phyloP scores from a whole-genome alignment of 2,329 filamentous ascomycete genomes.

The Aspergillus phoenicis region DNA sequence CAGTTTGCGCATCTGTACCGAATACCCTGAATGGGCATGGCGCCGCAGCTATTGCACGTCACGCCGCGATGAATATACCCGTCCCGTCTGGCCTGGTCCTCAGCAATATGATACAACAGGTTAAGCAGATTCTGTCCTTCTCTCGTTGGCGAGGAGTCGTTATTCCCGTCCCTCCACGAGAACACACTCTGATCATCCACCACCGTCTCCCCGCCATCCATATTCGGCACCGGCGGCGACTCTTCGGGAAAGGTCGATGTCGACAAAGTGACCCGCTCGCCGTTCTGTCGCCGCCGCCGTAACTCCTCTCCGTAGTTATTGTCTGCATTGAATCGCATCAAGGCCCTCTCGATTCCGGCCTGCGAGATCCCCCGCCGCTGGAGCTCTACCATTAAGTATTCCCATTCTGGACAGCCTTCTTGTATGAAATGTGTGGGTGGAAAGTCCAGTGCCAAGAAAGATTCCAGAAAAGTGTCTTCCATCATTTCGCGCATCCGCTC shows the following conservation, averaged over 20 bases:
- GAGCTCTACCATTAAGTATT: constrained; percentile 43
- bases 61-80: constrained; percentile 92
- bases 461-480: constrained; percentile 48
- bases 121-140: constrained; percentile 79
- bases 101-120: constrained; percentile 86
- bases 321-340: constrained; percentile 44
- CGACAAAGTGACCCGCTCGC: constrained; percentile 41
- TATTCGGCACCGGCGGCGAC: constrained; percentile 26
- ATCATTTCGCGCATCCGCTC: constrained; percentile 47
- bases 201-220: constrained; percentile 40
- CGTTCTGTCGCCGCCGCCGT: constrained; percentile 42
- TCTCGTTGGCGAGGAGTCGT: constrained; percentile 43
- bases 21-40: constrained; percentile 85
- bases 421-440: constrained; percentile 39
- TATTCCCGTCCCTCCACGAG: constrained; percentile 47
- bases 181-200: constrained; percentile 49
- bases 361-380: constrained; percentile 44
- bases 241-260: constrained; percentile 37
- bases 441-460: constrained; percentile 46
- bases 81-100: constrained; percentile 85
- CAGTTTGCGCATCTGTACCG: constrained; percentile 96
- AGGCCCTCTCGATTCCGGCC: constrained; percentile 39
- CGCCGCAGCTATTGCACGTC: constrained; percentile 85
- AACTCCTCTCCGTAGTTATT: constrained; percentile 44
- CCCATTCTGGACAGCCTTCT: constrained; percentile 37